phyloP scores from a whole-genome alignment of 176 grass and related monocot species.

The Carex scoparia region DNA sequence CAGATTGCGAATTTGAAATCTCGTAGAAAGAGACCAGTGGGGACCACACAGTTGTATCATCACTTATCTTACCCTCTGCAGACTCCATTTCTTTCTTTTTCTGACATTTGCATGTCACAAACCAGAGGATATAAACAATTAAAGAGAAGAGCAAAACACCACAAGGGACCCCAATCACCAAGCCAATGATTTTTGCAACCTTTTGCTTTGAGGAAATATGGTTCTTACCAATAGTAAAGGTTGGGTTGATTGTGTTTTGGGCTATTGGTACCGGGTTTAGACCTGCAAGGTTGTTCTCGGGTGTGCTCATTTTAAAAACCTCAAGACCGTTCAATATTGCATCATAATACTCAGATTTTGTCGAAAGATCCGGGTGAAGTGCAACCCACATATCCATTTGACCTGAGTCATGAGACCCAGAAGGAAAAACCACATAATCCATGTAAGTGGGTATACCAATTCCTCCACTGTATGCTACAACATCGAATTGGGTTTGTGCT shows the following conservation, averaged over 20 bases:
- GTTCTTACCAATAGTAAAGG: not conserved
- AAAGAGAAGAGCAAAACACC: slow-evolving; percentile 12
- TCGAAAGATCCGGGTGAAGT: slow-evolving; percentile 21
- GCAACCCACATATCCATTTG: slow-evolving; percentile 34
- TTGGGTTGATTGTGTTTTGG: not conserved
- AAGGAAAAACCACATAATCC: slow-evolving; percentile 5
- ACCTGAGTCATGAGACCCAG: not conserved
- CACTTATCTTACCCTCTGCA: slow-evolving; percentile 13
- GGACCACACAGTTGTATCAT: not conserved
- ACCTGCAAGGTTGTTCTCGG: slow-evolving; percentile 17
- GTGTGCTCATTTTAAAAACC: slow-evolving; percentile 28
- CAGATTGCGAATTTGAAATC: slow-evolving; percentile 29
- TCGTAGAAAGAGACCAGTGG: slow-evolving; percentile 30
- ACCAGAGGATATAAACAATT: slow-evolving; percentile 3
- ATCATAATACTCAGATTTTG: not conserved
- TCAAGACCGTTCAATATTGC: slow-evolving; percentile 41
- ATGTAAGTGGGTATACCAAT: slow-evolving; percentile 28
- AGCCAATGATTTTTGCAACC: not conserved
- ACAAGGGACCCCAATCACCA: slow-evolving; percentile 20
- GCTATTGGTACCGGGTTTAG: not conserved
- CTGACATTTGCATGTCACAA: slow-evolving; percentile 30
- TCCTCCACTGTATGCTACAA: slow-evolving; percentile 31
- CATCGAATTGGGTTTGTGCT: slow-evolving; percentile 41
- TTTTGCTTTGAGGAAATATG: not conserved
- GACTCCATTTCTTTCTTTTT: slow-evolving; percentile 40